Conservation (phyloP, 139 green algal species). For the Chlamydomonas urium region DNA sequence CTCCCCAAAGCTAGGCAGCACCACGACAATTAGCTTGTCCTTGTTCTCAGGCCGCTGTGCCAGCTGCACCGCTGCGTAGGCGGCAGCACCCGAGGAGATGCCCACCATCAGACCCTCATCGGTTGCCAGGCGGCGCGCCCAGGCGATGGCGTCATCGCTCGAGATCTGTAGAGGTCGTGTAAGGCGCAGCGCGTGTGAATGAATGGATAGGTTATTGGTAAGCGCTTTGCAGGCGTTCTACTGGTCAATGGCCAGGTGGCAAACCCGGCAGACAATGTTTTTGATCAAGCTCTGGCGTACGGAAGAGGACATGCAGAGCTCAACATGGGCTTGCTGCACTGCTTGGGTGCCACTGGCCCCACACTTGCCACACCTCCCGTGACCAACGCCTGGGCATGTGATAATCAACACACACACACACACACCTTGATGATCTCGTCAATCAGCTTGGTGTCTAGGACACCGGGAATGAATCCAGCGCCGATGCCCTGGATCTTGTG, state of each 20-base stretch:
- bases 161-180: constrained; percentile 41
- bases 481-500: constrained; percentile 98
- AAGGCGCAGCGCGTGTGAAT: constrained; percentile 17
- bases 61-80: constrained; percentile 58
- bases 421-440: constrained; percentile 82
- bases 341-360: too few relatives aligned
- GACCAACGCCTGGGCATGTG: neutral
- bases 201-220: neutral
- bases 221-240: neutral
- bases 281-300: too few relatives aligned
- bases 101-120: constrained; percentile 76
- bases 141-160: constrained; percentile 76
- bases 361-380: too few relatives aligned
- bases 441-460: constrained; percentile 81
- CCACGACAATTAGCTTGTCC: constrained; percentile 87
- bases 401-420: neutral
- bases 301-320: too few relatives aligned
- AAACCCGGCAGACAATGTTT: too few relatives aligned
- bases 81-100: constrained; percentile 77
- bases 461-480: constrained; percentile 81
- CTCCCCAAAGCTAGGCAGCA: constrained; percentile 94
- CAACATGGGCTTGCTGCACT: too few relatives aligned
- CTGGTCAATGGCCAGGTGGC: neutral
- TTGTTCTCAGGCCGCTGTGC: constrained; percentile 84
- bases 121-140: constrained; percentile 76